phyloP scores from a whole-genome alignment of 2,329 filamentous ascomycete genomes.

The Gliomastix tumulicola region DNA sequence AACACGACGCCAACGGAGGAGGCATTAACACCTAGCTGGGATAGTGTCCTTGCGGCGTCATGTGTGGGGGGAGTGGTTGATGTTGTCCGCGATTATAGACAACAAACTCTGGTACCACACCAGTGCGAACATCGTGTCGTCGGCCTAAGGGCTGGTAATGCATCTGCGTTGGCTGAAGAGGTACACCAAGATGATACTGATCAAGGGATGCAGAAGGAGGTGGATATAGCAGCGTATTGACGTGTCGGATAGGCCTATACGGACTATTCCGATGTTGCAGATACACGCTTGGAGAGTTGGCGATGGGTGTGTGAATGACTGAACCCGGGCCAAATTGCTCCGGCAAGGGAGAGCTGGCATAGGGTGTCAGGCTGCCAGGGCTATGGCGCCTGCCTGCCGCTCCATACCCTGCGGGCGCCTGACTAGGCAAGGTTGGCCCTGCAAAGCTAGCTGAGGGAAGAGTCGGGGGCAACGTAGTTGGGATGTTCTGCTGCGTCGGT shows the following conservation, averaged over 20 bases:
- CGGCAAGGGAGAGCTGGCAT: conserved; percentile 60
- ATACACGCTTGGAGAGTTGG: conserved; percentile 78
- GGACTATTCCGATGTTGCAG: conserved; percentile 84
- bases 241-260: conserved; percentile 82
- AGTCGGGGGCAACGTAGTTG: conserved; percentile 12
- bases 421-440: conserved; percentile 11
- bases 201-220: conserved; percentile 75
- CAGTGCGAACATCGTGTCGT: conserved; percentile 59
- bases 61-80: conserved; percentile 4
- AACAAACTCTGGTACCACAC: conserved; percentile 61
- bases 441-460: conserved; percentile 14
- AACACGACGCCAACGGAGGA: too few relatives aligned
- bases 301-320: conserved; percentile 47
- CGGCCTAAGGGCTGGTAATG: conserved; percentile 75
- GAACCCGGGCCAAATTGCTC: conserved; percentile 49
- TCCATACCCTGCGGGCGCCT: conserved; percentile 30
- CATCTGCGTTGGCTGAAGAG: conserved; percentile 64
- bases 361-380: conserved; percentile 38
- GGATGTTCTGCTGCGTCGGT: conserved; percentile 23
- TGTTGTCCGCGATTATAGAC: conserved; percentile 23
- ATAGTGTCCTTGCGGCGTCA: conserved; percentile 12
- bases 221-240: conserved; percentile 86
- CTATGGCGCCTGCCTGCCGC: conserved; percentile 49
- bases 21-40: conserved; percentile 26
- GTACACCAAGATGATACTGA: conserved; percentile 55